Evolutionary conservation across 1,284 basidiomycete species (phyloP).

Genomic region (Prillingera fragicola): DNA sequence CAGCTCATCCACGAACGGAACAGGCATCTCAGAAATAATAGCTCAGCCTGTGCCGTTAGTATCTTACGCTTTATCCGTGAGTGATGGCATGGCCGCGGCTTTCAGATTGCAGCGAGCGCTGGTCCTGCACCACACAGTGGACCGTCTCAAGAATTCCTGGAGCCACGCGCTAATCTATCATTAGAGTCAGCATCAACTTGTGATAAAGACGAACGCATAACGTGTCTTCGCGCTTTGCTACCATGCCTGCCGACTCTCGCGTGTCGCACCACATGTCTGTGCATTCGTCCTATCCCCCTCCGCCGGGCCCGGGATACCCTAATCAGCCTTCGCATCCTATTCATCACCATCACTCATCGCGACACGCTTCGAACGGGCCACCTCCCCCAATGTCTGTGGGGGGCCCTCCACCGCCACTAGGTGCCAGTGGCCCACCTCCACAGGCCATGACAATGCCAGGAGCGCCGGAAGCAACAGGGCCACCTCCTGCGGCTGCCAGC

Average conservation of each 20-base stretch:
- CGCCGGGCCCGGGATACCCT: conserved; percentile 13
- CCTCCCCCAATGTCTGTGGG: conserved; percentile 20
- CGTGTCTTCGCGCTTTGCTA: too few species aligned
- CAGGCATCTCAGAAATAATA: too few species aligned
- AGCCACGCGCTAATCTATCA: too few species aligned
- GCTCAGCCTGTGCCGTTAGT: too few species aligned
- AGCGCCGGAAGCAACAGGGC: conserved; percentile 14
- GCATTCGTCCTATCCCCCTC: conserved; percentile 17
- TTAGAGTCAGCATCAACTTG: too few species aligned
- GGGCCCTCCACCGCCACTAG: conserved; percentile 17
- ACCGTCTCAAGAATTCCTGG: too few species aligned
- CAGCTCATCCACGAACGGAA: too few species aligned
- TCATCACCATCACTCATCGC: conserved; percentile 22
- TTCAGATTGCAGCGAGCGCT: too few species aligned
- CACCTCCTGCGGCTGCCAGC: conserved; percentile 11
- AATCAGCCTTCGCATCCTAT: conserved; percentile 16
- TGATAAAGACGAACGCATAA: too few species aligned
- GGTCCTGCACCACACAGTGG: too few species aligned
- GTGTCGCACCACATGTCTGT: conserved; percentile 18
- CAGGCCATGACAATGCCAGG: conserved; percentile 16
- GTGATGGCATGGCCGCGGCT: too few species aligned
- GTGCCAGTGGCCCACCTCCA: conserved; percentile 14
- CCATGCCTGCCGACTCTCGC: conserved; percentile 11
- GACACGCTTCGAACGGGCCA: conserved; percentile 28
- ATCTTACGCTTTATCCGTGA: too few species aligned